Evolutionary conservation across 2,329 filamentous ascomycete species (phyloP).

Genomic region (Arthrobotrys iridis): DNA sequence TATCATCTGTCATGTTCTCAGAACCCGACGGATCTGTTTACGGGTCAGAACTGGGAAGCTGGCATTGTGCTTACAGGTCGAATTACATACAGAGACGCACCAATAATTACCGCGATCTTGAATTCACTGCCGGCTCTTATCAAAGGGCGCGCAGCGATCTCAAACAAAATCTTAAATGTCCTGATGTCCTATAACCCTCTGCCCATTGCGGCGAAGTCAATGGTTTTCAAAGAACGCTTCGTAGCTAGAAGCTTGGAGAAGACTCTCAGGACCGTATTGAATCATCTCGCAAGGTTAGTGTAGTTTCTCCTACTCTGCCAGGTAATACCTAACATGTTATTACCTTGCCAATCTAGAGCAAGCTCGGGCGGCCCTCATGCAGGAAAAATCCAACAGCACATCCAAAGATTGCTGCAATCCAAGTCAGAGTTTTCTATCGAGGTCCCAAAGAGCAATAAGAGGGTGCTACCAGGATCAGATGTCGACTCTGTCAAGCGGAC

Average conservation of each 20-base stretch:
- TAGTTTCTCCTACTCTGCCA: neutral
- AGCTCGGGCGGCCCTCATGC: slow-evolving; percentile 81
- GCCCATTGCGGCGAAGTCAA: slow-evolving; percentile 77
- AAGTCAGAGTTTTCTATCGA: slow-evolving; percentile 78
- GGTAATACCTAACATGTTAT: neutral
- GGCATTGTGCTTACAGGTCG: slow-evolving; percentile 47
- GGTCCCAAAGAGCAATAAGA: slow-evolving; percentile 76
- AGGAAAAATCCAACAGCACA: slow-evolving; percentile 83
- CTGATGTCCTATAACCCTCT: slow-evolving; percentile 92
- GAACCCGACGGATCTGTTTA: neutral
- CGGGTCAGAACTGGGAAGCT: neutral
- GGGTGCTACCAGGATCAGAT: slow-evolving; percentile 75
- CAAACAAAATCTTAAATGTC: slow-evolving; percentile 84
- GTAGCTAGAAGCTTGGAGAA: slow-evolving; percentile 94
- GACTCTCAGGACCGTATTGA: slow-evolving; percentile 82
- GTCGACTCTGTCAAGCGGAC: slow-evolving; percentile 69
- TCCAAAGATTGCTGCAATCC: slow-evolving; percentile 82
- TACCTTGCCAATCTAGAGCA: slow-evolving; percentile 63
- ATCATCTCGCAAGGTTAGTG: slow-evolving; percentile 70
- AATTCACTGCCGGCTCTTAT: slow-evolving; percentile 87
- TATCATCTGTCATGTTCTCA: neutral
- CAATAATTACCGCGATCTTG: slow-evolving; percentile 88
- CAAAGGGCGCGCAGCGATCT: slow-evolving; percentile 80
- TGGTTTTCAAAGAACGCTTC: slow-evolving; percentile 82
- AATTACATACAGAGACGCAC: slow-evolving; percentile 73